phyloP scores from a whole-genome alignment of 129 eudicot genomes.

The Flaveria ramosissima region DNA sequence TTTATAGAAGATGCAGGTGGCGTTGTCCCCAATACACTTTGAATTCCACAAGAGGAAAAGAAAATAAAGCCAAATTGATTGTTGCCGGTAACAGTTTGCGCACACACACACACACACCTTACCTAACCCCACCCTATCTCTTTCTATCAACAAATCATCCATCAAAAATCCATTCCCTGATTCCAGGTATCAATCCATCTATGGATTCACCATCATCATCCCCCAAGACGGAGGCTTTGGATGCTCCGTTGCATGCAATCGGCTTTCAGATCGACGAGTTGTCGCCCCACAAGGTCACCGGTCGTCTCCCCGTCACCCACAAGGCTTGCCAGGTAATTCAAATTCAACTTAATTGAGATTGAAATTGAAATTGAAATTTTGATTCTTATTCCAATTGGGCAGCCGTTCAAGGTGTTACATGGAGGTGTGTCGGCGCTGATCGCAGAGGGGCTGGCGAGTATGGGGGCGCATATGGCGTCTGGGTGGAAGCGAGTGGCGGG shows the following conservation, averaged over 20 bases:
- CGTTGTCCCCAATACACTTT: too few species aligned
- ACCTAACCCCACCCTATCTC: neutral
- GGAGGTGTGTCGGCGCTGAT: slow-evolving; percentile 96
- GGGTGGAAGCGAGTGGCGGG: slow-evolving; percentile 88
- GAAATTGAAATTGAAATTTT: neutral
- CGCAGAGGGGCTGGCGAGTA: slow-evolving; percentile 78
- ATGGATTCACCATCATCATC: slow-evolving; percentile 38
- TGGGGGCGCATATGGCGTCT: slow-evolving; percentile 80
- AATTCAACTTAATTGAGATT: neutral
- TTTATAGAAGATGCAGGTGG: too few species aligned
- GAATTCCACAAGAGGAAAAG: too few species aligned
- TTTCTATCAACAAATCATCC: too few species aligned
- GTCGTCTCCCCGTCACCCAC: slow-evolving; percentile 59
- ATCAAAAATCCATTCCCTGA: neutral
- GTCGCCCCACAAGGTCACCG: slow-evolving; percentile 61
- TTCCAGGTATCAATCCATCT: neutral
- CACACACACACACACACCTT: too few species aligned
- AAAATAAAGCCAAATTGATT: too few species aligned
- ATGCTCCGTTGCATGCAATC: slow-evolving; percentile 59
- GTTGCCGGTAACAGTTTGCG: too few species aligned
- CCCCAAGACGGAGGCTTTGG: slow-evolving; percentile 53
- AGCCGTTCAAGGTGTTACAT: slow-evolving; percentile 90
- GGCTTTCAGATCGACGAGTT: slow-evolving; percentile 65
- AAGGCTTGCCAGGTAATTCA: slow-evolving; percentile 73
- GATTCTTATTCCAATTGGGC: too few species aligned